Evolutionary conservation across 2,329 filamentous ascomycete genomes (phyloP), one percentile per base, ranked within the genome.

Genomic region (Pseudocercospora musae): DNA sequence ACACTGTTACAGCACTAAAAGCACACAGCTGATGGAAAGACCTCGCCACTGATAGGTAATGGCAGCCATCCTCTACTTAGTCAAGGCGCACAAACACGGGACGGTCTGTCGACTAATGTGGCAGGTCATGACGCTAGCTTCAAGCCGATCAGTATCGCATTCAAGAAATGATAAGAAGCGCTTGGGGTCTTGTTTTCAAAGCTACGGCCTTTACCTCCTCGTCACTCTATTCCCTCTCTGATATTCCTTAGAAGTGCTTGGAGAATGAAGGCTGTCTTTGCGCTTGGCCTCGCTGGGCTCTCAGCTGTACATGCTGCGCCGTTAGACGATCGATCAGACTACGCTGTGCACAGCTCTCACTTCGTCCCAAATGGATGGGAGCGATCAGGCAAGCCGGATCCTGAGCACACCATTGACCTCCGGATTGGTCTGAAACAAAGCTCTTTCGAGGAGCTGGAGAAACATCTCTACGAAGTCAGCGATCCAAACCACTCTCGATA

Each of bases 381-480:
- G 52, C 62, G 49, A 55, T 57, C 23, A 11, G 57, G 58, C 57
- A 66, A 58, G 58, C 63, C 62, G 27, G 59, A 62, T 49, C 63
- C 63, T n/a, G 52, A 63, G 13, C 56, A 66, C 52, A 31, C 58
- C 9, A 63, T 70, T 25, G 54, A 40, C n/a, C 62, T 70, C 10
- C 68, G 69, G 21, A 71, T 71, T 54, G 68, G 66, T 15, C 40
- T 71, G 64, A 69, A 66, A 62, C 64, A 66, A 40, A 54, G 54
- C 18, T 54, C 62, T 20, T 15, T 83, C 25, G 46, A 54, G 5
- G 52, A 59, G 18, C 59, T 89, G 54, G 86, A 89, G 72, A 79
- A 85, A 69, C 80, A 78, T 7, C 80, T 88, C 6, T 79, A 87
- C 60, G 83, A 87, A 57, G 79, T 89, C 31, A 88, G 87, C 1